Percentiles rank a stretch among this genome's conserved stretches.
Conservation (phyloP, 1,284 basidiomycete genomes). For the Serendipita sp. region DNA sequence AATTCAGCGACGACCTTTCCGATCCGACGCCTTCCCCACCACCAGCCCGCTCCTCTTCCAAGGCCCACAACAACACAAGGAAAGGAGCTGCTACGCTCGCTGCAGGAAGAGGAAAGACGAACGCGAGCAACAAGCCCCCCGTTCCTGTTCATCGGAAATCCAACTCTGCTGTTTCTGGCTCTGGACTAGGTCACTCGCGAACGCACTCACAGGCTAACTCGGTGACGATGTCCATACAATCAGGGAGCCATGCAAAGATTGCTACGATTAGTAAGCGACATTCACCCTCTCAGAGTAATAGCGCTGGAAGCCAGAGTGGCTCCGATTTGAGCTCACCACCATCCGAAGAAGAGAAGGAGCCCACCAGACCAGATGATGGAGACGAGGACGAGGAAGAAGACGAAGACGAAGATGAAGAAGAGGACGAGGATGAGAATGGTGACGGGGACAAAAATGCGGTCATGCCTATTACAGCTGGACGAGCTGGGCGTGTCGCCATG, state of each 20-base stretch:
- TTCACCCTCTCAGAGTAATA: not conserved
- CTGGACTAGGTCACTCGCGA: not conserved
- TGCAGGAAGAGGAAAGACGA: not conserved
- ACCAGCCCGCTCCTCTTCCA: not conserved
- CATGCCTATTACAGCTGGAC: not conserved
- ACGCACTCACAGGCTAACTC: slow-evolving; percentile 2
- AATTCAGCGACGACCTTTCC: slow-evolving; percentile 1
- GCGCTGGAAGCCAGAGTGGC: not conserved
- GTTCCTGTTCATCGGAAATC: not conserved
- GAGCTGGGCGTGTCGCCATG: not conserved
- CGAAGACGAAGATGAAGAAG: slow-evolving; percentile 5
- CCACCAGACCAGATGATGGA: not conserved
- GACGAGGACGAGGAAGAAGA: not conserved
- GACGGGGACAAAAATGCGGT: slow-evolving; percentile 8
- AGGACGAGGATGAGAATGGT: slow-evolving; percentile 4
- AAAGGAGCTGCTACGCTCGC: not conserved
- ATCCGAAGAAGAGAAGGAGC: slow-evolving; percentile 1
- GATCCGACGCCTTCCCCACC: slow-evolving; percentile 3
- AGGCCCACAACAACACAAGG: not conserved
- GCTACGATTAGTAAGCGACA: not conserved
- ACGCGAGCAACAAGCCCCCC: not conserved
- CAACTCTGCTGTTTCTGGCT: not conserved
- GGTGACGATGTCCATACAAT: not conserved
- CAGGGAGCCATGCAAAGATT: not conserved
- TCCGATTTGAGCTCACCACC: not conserved